Evolutionary conservation across 2,329 filamentous ascomycete genomes (phyloP).

Genomic region (Intubia oerlemansii): DNA sequence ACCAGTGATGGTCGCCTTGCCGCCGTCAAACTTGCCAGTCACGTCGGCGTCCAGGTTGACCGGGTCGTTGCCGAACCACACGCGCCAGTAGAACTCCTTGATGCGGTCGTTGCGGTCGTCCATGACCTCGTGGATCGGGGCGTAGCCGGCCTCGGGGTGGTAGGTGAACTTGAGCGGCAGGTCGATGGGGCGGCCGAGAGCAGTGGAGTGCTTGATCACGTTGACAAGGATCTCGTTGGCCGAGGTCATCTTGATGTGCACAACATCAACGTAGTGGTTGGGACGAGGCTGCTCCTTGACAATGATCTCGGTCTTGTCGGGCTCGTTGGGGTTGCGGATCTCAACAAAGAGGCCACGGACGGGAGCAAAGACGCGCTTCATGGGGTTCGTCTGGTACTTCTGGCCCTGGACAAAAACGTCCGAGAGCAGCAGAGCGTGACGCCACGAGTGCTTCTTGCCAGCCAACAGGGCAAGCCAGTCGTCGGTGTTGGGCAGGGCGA

Average conservation of each 20-base stretch:
- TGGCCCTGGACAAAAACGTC: constrained; percentile 90
- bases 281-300: constrained; percentile 75
- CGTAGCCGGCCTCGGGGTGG: constrained; percentile 86
- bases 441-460: constrained; percentile 72
- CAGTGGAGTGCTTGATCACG: constrained; percentile 84
- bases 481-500: constrained; percentile 55
- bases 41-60: constrained; percentile 71
- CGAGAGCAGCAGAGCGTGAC: constrained; percentile 80
- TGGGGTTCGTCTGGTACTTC: constrained; percentile 92
- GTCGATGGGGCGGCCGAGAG: constrained; percentile 60
- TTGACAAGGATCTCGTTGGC: constrained; percentile 70
- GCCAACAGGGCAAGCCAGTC: constrained; percentile 79
- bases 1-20: constrained; percentile 64
- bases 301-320: constrained; percentile 62
- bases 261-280: constrained; percentile 71
- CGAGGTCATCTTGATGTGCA: constrained; percentile 58
- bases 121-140: constrained; percentile 97
- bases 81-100: constrained; percentile 97
- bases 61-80: constrained; percentile 83
- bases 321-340: constrained; percentile 61
- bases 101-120: constrained; percentile 87
- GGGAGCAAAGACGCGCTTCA: constrained; percentile 78
- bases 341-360: constrained; percentile 76
- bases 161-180: constrained; percentile 80
- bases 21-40: constrained; percentile 76